phyloP scores from a whole-genome alignment of 1,139 yeast genomes.

The Kurtzmaniella quercitrusa region DNA sequence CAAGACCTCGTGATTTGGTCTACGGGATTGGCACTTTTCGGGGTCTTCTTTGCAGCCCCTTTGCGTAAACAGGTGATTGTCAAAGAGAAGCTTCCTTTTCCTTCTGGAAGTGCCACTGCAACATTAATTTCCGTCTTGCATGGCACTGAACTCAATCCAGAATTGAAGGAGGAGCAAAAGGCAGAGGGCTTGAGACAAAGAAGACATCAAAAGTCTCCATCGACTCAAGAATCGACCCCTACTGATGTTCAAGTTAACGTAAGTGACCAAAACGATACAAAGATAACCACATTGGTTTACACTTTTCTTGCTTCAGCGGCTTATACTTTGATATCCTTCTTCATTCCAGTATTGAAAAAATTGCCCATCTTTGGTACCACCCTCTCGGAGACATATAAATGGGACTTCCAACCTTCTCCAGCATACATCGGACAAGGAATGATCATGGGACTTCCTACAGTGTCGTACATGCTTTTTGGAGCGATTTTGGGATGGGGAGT shows the following conservation, averaged over 20 bases:
- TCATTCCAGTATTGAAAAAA: slow-evolving; percentile 61
- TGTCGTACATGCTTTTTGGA: slow-evolving; percentile 86
- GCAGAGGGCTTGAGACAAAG: slow-evolving; percentile 2
- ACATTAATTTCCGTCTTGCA: slow-evolving; percentile 85
- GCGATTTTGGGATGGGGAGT: slow-evolving; percentile 89
- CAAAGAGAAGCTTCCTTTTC: slow-evolving; percentile 81
- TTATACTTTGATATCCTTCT: slow-evolving; percentile 70
- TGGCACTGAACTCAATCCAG: slow-evolving; percentile 48
- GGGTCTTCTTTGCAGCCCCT: slow-evolving; percentile 92
- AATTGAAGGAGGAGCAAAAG: background rate
- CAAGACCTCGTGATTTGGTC: slow-evolving; percentile 74
- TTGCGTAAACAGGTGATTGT: slow-evolving; percentile 80
- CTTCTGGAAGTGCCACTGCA: slow-evolving; percentile 96
- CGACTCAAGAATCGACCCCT: background rate
- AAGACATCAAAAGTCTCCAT: background rate
- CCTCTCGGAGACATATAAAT: slow-evolving; percentile 64
- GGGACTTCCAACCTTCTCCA: slow-evolving; percentile 95
- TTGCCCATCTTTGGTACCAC: slow-evolving; percentile 72
- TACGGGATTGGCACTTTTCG: slow-evolving; percentile 82
- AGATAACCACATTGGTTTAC: slow-evolving; percentile 49
- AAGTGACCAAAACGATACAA: slow-evolving; percentile 24
- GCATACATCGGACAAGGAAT: slow-evolving; percentile 98
- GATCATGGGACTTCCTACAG: slow-evolving; percentile 94
- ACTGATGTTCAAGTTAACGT: no score
- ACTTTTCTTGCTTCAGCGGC: slow-evolving; percentile 69